Evolutionary conservation across 2,329 filamentous ascomycete species (phyloP), one percentile per base, ranked within the genome.

Genomic region (Pyrenochaeta sp.): DNA sequence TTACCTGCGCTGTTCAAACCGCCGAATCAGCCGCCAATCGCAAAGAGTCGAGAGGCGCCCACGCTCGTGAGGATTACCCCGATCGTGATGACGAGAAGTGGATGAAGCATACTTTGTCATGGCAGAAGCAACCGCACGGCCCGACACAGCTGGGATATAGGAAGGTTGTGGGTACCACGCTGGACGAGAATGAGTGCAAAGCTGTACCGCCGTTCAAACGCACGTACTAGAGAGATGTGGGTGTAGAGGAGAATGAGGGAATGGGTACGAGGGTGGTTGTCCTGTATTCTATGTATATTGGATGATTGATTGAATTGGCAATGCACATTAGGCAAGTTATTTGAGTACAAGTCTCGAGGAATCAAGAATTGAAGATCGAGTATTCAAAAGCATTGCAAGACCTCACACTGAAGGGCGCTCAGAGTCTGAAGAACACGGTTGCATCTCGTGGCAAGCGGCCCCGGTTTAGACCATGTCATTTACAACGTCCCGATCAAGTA

Each of bases 21-120:
- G 95, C 95, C 59, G 86, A 88, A 68, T 86, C 92, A 29, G 95
- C 95, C 60, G 91, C 92, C 54, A 94, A 94, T 81, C 89, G 95
- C 75, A 97, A 97, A 85, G 95, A 99, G 81, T 97, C 92, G 51
- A 91, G 95, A 81, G 95, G 95, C 76, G 95, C 95, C 20, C 95
- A 99, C 79, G 95, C 95, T 64, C 90, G 95, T 66, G 95, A 99
- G 83, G 95, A 99, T 77, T 98, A 79, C 85, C 94, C 94, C 52
- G 93, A 98, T 15, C 90, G 95, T 82, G 91, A 98, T 75, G 95
- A 99, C 75, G 84, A 88, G 79, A 90, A 96, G 78, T 98, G 94
- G 94, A 97, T 97, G 94, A 98, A 98, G 89, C 95, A 99, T 86
- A 96, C 92, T 40, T 86, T 99, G 58, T 92, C 89, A 64, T 99